Evolutionary conservation across 768 basidiomycete species (phyloP), one percentile per base, ranked within the genome.

Genomic region (Scleroderma bovista): DNA sequence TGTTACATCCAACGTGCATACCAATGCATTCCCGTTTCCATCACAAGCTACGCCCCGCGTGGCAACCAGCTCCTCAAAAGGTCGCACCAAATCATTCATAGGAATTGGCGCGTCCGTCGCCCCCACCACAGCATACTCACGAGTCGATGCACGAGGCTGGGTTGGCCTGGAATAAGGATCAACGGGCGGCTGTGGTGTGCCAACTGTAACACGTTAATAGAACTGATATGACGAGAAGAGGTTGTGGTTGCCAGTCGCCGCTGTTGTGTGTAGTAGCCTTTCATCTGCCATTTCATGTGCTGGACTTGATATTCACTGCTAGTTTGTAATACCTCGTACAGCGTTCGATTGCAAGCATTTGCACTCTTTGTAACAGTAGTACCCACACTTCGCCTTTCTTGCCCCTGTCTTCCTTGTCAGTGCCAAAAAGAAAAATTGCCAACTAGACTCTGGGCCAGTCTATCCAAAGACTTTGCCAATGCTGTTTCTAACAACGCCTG

Each of bases 71-170:
- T 79, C 77, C 45, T 69, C 76, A 19, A 77, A 81, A 48, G 85
- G 86, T 31, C 77, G 83, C 50, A 82, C 83, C 39, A 76, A 77
- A 60, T 87, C 86, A 38, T 86, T 88, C 56, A 87, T 91, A 63
- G 83, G 84, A 19, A 57, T 90, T 9, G 79, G 80, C 39, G 71
- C 77, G 22, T 80, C 82, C 15, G 77, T 81, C 19, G 84, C 84
- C 23, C 86, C 89, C 11, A 92, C 89, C 8, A 87, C 84, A 17
- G 89, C 84, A 3, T 85, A 86, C 55, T 88, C 88, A 13, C 84
- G 83, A 57, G 88, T 92, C 46, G 89, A 92, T 62, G 89, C 79
- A 51, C 79, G 85, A 51, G 89, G 89, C n/a, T 88, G 82, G 71
- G 73, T 88, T 50, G 85, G 81, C 24, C 58, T 81, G 43, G 72